Evolutionary conservation across 441 rosid species (phyloP).

Genomic region (Croton setiger): DNA sequence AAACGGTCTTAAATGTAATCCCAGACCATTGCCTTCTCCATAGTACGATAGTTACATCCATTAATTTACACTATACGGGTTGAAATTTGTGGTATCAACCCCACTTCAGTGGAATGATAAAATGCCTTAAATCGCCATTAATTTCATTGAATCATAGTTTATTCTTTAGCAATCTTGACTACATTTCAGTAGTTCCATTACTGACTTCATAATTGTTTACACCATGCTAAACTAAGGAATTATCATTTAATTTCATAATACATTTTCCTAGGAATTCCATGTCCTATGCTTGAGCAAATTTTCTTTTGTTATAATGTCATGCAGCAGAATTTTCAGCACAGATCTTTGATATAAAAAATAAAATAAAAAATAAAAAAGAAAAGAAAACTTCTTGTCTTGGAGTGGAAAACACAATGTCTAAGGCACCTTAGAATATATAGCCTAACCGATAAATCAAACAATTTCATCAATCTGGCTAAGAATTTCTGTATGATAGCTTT

Average conservation of each 20-base stretch:
- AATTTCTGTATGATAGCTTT: neutral
- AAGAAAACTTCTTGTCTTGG: neutral
- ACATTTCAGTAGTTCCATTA: neutral
- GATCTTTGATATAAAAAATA: neutral
- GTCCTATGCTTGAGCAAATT: neutral
- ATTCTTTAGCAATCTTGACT: neutral
- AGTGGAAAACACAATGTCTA: neutral
- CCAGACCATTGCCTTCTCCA: neutral
- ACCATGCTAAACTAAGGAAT: neutral
- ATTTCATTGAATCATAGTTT: neutral
- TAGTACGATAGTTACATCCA: neutral
- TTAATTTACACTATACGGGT: neutral
- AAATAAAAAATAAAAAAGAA: too few species aligned
- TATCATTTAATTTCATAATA: neutral
- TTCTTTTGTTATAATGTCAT: too few species aligned
- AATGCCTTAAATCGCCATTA: neutral
- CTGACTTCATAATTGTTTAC: too few species aligned
- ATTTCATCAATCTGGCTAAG: neutral
- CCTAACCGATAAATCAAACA: too few species aligned
- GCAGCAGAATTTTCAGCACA: neutral
- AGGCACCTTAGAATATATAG: too few species aligned
- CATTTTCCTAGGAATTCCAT: neutral
- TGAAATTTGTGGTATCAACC: conserved; percentile 1
- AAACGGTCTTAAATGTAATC: neutral
- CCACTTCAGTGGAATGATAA: neutral